Evolutionary conservation across 345 rosid species (phyloP).

Genomic region (Brassica carinata): DNA sequence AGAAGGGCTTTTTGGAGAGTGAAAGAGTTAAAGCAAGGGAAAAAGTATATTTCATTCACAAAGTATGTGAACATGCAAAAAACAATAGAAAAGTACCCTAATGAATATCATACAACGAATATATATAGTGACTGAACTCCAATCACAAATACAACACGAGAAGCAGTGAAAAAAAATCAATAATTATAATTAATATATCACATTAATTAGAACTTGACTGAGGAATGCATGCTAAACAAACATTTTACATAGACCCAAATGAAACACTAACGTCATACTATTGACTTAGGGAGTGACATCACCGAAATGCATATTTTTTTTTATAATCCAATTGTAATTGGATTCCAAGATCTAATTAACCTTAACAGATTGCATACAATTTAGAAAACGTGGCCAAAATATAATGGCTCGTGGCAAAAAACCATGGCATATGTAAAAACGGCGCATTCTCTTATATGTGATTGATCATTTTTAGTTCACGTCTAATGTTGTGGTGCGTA

Average conservation of each 20-base stretch:
- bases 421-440: background rate
- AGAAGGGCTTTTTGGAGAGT: too few species aligned
- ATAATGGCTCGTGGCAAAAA: background rate
- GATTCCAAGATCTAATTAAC: background rate
- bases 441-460: background rate
- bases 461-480: background rate
- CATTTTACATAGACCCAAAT: background rate
- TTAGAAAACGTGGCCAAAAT: background rate
- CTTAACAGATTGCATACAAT: background rate
- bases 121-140: background rate
- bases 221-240: background rate
- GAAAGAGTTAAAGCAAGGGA: too few species aligned
- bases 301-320: background rate
- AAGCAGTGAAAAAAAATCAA: background rate
- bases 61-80: too few species aligned
- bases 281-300: background rate
- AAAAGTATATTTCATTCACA: too few species aligned
- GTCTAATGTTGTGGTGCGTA: slow-evolving; percentile 18
- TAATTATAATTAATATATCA: background rate
- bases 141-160: background rate
- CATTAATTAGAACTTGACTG: background rate
- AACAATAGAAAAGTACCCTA: too few species aligned
- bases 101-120: background rate
- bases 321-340: background rate
- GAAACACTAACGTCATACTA: background rate